Conservation (phyloP, 2,329 filamentous ascomycete species). For the Diaporthe velutina region DNA sequence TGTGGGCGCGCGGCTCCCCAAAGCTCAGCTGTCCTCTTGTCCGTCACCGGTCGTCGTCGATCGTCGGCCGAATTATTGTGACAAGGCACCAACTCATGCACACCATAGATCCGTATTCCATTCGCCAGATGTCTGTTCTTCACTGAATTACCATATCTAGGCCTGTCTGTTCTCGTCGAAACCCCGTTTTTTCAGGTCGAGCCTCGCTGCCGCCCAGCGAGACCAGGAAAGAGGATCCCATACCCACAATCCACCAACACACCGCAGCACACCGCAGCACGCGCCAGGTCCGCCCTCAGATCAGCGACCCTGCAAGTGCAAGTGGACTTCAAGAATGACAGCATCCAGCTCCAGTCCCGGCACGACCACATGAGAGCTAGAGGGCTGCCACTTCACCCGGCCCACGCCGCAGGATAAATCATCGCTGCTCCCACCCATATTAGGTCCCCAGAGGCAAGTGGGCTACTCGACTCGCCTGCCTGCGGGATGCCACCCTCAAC, state of each 20-base stretch:
- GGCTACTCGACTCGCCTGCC: conserved; percentile 35
- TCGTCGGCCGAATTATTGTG: conserved; percentile 10
- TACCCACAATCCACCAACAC: conserved; percentile 26
- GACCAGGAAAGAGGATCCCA: conserved; percentile 22
- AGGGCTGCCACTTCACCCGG: conserved; percentile 33
- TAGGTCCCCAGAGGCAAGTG: conserved; percentile 31
- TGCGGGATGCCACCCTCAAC: conserved; percentile 70
- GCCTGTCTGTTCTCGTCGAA: not conserved
- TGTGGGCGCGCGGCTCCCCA: not conserved
- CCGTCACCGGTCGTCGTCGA: conserved; percentile 15
- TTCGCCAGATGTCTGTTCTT: conserved; percentile 2
- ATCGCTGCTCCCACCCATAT: conserved; percentile 30
- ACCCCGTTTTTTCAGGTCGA: conserved; percentile 1
- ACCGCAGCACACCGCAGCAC: conserved; percentile 26
- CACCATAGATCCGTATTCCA: not conserved
- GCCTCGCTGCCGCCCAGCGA: conserved; percentile 13
- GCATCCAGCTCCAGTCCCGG: conserved; percentile 39
- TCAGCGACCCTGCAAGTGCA: conserved; percentile 34
- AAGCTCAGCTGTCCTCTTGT: conserved; percentile 33
- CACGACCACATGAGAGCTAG: conserved; percentile 39
- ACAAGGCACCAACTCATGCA: conserved; percentile 11
- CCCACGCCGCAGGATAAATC: conserved; percentile 35
- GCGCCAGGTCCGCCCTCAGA: conserved; percentile 37
- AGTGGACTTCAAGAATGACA: conserved; percentile 37
- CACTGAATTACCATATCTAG: conserved; percentile 7